Percentiles rank a stretch among this genome's conserved stretches.
Evolutionary conservation across 257 asterid genomes (phyloP).

Genomic region (Prunella vulgaris): DNA sequence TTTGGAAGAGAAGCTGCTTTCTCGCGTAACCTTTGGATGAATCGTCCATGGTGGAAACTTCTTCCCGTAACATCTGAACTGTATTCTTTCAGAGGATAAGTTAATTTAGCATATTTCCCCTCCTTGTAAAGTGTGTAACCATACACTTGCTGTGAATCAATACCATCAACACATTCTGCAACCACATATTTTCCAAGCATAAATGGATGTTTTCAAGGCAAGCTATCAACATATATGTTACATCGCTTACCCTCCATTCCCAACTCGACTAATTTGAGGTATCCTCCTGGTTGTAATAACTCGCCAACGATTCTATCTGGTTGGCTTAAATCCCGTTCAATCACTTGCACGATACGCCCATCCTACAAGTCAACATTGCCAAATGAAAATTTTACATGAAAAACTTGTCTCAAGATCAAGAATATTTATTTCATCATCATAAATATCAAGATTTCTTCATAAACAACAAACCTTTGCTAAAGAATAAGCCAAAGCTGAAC

Average conservation of each 20-base stretch:
- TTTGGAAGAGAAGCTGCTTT: conserved; percentile 47
- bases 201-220: no score
- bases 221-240: no score
- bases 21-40: conserved; percentile 44
- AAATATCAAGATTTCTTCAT: neutral
- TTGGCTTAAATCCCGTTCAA: conserved; percentile 48
- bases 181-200: no score
- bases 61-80: conserved; percentile 43
- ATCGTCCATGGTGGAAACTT: conserved; percentile 54
- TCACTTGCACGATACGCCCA: conserved; percentile 45
- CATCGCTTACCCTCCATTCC: conserved; percentile 54
- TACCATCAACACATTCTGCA: conserved; percentile 43
- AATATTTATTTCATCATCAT: no score
- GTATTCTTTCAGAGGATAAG: conserved; percentile 41
- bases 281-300: conserved; percentile 55
- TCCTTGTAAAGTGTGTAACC: conserved; percentile 47
- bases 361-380: conserved; percentile 20
- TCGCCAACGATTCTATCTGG: conserved; percentile 56
- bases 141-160: conserved; percentile 40
- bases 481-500: conserved; percentile 53
- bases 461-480: conserved; percentile 39
- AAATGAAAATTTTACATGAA: neutral
- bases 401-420: no score
- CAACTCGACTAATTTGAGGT: conserved; percentile 41
- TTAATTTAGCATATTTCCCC: conserved; percentile 38